Conservation (phyloP, 352 stramenopile species). For the Pythium brachiatum region DNA sequence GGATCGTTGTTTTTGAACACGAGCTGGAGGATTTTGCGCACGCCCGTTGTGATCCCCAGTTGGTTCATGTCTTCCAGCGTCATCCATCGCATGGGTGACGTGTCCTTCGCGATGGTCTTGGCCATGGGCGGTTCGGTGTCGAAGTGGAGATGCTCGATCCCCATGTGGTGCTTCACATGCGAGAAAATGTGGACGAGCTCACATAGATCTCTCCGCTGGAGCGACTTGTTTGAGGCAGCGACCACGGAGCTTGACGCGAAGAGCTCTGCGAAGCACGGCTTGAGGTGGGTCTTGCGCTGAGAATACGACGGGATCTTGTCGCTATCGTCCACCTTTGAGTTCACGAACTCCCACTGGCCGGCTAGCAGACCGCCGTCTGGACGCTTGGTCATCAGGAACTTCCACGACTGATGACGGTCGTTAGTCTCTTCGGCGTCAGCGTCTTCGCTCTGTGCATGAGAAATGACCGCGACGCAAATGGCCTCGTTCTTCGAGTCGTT, state of each 20-base stretch:
- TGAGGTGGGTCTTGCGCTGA: conserved; percentile 58
- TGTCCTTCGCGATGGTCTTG: conserved; percentile 1
- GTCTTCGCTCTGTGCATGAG: conserved; percentile 25
- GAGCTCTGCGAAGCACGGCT: conserved; percentile 35
- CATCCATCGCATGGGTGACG: conserved; percentile 59
- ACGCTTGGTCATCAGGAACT: conserved; percentile 79
- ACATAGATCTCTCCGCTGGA: conserved; percentile 53
- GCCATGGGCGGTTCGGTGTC: conserved; percentile 21
- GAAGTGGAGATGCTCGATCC: conserved; percentile 82
- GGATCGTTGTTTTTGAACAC: conserved; percentile 25
- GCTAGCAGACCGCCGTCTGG: conserved; percentile 70
- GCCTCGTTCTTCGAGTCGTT: conserved; percentile 73
- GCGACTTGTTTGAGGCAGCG: conserved; percentile 19
- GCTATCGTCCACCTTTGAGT: conserved; percentile 63
- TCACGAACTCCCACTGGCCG: conserved; percentile 88
- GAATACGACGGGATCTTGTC: conserved; percentile 63
- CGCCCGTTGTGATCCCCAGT: conserved; percentile 82
- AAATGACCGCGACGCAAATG: conserved; percentile 73
- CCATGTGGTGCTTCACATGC: conserved; percentile 90
- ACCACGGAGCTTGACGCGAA: conserved; percentile 30
- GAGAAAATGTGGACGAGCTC: conserved; percentile 89
- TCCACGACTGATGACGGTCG: conserved; percentile 35
- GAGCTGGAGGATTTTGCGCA: conserved; percentile 84
- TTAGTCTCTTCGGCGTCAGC: neutral
- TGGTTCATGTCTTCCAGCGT: conserved; percentile 68